A percentile compares a stretch with the other conserved stretches of the same genome.
These are phyloP conservation scores for Thelonectria olida DNA, from an alignment of 2,329 filamentous ascomycete genomes.

Conservation along the genomic window DNA sequence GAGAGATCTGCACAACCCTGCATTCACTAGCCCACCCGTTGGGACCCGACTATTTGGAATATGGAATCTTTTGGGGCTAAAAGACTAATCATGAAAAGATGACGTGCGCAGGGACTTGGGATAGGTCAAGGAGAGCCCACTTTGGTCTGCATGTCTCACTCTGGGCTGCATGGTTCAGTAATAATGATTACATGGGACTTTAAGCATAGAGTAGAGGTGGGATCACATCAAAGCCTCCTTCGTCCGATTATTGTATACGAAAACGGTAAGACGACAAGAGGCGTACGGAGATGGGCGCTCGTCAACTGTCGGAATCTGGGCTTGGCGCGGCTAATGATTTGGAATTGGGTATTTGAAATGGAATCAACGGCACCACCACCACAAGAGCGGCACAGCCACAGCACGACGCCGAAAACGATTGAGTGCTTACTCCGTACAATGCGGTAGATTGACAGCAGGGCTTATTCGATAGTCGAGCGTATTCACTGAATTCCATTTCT, in stretches of 20 bases:
- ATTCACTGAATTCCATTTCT: neutral
- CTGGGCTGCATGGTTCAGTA: slow-evolving; percentile 2
- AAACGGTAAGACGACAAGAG: too few relatives aligned
- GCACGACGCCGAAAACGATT: neutral
- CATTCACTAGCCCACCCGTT: neutral
- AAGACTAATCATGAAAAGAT: neutral
- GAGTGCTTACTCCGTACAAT: too few relatives aligned
- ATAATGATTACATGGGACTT: too few relatives aligned
- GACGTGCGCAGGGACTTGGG: neutral
- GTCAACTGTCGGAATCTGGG: too few relatives aligned
- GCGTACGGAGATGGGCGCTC: too few relatives aligned
- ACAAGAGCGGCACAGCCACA: neutral
- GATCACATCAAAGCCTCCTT: too few relatives aligned
- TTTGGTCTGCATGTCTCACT: slow-evolving; percentile 15
- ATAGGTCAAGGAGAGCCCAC: neutral
- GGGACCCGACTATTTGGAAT: neutral
- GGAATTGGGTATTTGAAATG: neutral
- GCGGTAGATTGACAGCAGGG: too few relatives aligned
- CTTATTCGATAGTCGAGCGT: too few relatives aligned
- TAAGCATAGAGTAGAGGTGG: too few relatives aligned
- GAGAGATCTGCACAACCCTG: neutral
- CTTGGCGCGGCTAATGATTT: neutral
- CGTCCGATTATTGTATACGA: too few relatives aligned
- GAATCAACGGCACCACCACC: neutral
- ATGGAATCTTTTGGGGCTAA: neutral